Base-by-base conservation (phyloP, 2,329 filamentous ascomycete species). In the Neofusicoccum umdonicola region DNA sequence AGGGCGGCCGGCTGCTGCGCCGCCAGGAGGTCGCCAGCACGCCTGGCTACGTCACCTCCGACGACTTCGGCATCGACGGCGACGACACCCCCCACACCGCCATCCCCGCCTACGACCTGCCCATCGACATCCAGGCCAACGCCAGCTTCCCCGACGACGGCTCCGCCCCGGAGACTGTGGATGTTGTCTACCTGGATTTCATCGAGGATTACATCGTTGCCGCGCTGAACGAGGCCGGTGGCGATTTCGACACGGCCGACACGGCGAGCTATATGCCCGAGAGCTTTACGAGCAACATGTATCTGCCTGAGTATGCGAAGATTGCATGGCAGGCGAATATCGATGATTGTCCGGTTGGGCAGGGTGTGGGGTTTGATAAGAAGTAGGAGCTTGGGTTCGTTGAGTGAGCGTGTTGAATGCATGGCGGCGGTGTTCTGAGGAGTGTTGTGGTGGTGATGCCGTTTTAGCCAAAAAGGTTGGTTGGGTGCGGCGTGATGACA, bases 31-130 rank as follows among this genome's bases (percentile, higher is more conserved):
- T 72, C 7, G 66, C 71, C 9, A 74, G 72, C 4, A 68, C 71
- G 5, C 78, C 83, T 0, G 85, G 84, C 3, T 86, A 86, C 71
- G 81, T 78, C 3, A 87, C 85, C 0, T 79, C 71, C 2, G 85
- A 87, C 67, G 85, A 86, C 70, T 87, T 85, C 68, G 85, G 85
- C 58, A 78, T 73, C 3, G 84, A 80, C 68, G 83, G 84, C 15
- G 85, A 87, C 68, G 85, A 87, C 66, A 87, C 85, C 0, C 69
- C 78, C 5, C 85, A 87, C 72, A 75, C 77, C 3, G 60, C 64
- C 7, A 83, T 86, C 48, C 79, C 83, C 1, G 70, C 76, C 63
- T 84, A 82, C 73, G 50, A 69, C 0, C 77, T 83, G 48, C 84
- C 84, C 4, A 77, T 81, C 66, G 83, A 83, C 68, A 82, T 84